phyloP scores from a whole-genome alignment of 1,139 yeast genomes.

The Diutina sp. region DNA sequence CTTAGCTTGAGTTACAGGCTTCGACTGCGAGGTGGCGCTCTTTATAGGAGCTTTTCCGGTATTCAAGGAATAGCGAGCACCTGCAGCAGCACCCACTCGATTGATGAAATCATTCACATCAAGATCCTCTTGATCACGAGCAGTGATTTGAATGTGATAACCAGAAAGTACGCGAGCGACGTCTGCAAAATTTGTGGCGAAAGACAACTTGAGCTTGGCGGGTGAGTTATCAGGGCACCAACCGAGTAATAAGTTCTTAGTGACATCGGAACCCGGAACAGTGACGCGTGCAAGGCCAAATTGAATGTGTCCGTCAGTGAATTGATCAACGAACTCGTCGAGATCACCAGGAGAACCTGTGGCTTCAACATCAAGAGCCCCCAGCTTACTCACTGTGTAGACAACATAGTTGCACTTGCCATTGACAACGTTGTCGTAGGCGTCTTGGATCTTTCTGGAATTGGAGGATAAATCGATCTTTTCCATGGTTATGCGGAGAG shows the following conservation, averaged over 20 bases:
- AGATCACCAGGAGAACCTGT: slow-evolving; percentile 49
- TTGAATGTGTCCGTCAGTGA: slow-evolving; percentile 82
- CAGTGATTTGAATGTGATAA: slow-evolving; percentile 92
- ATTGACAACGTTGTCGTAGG: slow-evolving; percentile 51
- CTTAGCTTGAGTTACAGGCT: background rate
- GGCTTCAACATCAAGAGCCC: slow-evolving; percentile 44
- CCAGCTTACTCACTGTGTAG: slow-evolving; percentile 45
- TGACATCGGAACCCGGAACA: slow-evolving; percentile 82
- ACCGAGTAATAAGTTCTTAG: slow-evolving; percentile 74
- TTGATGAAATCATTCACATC: slow-evolving; percentile 64
- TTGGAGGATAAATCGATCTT: slow-evolving; percentile 44
- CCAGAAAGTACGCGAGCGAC: slow-evolving; percentile 61
- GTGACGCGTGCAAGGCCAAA: slow-evolving; percentile 82
- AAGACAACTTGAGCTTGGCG: slow-evolving; percentile 57
- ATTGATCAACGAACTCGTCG: slow-evolving; percentile 66
- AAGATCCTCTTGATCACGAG: slow-evolving; percentile 87
- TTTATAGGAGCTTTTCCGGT: slow-evolving; percentile 5
- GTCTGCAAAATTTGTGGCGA: slow-evolving; percentile 65
- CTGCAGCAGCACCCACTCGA: slow-evolving; percentile 83
- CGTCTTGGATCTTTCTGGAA: slow-evolving; percentile 46
- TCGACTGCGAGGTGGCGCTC: background rate
- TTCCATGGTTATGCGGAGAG: slow-evolving; percentile 25
- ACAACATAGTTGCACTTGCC: slow-evolving; percentile 53
- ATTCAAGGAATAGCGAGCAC: slow-evolving; percentile 82
- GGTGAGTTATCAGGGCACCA: slow-evolving; percentile 93